A percentile compares a stretch with the other conserved stretches of the same genome.
These are phyloP conservation scores for Sicyos baderoa DNA, from an alignment of 306 rosid species.

Conservation along the genomic window DNA sequence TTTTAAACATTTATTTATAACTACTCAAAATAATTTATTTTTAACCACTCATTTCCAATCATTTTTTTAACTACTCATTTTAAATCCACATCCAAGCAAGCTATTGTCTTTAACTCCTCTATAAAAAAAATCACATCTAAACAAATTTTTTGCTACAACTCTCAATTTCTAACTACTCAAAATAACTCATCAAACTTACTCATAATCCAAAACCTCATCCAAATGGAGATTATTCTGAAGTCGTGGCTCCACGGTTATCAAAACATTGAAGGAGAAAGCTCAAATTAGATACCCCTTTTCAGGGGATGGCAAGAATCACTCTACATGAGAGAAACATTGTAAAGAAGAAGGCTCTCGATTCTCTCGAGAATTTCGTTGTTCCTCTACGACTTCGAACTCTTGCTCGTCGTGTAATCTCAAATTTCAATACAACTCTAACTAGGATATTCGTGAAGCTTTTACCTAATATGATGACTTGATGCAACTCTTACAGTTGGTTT, in stretches of 20 bases:
- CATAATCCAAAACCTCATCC: too few species aligned
- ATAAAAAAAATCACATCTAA: too few species aligned
- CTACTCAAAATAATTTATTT: too few species aligned
- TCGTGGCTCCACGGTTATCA: background rate
- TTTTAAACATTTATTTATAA: too few species aligned
- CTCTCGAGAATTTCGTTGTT: background rate
- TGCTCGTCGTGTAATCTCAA: background rate
- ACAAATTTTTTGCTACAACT: too few species aligned
- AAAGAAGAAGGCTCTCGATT: background rate
- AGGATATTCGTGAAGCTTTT: background rate
- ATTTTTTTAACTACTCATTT: too few species aligned
- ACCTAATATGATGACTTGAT: background rate
- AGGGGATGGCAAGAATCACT: background rate
- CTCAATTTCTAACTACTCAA: too few species aligned
- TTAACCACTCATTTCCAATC: too few species aligned
- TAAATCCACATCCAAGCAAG: too few species aligned
- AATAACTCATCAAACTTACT: too few species aligned
- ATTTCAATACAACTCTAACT: background rate
- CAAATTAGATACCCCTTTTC: background rate
- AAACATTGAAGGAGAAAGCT: background rate
- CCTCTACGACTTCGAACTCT: background rate
- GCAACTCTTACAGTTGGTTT: slow-evolving; percentile 29
- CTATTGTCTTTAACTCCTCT: too few species aligned
- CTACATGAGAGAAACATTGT: background rate
- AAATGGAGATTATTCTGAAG: background rate